phyloP scores from a whole-genome alignment of 2,329 filamentous ascomycete genomes.

The Xenosphaeropsis pyriputrescens region DNA sequence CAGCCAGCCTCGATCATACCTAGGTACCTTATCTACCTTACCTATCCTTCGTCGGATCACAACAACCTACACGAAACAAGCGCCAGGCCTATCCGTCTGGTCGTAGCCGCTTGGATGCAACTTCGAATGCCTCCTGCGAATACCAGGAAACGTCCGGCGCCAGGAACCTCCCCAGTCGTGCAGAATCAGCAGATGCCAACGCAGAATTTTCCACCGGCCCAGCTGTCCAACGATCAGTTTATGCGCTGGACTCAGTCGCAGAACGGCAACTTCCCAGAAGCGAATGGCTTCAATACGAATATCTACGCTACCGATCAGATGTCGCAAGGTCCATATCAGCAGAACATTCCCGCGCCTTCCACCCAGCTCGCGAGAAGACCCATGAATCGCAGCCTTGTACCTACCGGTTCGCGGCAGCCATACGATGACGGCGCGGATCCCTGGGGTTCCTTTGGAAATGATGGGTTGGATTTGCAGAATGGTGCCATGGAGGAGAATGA shows the following conservation, averaged over 20 bases:
- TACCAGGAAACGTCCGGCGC: slow-evolving; percentile 58
- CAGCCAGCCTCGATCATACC: slow-evolving; percentile 15
- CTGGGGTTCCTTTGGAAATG: slow-evolving; percentile 26
- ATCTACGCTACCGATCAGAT: slow-evolving; percentile 7
- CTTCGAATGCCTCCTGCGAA: slow-evolving; percentile 24
- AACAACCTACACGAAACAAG: too few species aligned
- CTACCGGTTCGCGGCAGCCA: slow-evolving; percentile 10
- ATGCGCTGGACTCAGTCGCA: slow-evolving; percentile 33
- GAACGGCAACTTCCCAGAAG: slow-evolving; percentile 18
- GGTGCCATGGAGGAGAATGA: slow-evolving; percentile 41
- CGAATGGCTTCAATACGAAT: slow-evolving; percentile 15
- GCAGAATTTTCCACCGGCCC: slow-evolving; percentile 26
- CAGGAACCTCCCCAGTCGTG: slow-evolving; percentile 51
- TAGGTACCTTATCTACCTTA: too few species aligned
- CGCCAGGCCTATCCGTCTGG: slow-evolving; percentile 1
- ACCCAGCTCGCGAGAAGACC: slow-evolving; percentile 19
- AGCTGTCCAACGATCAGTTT: slow-evolving; percentile 34
- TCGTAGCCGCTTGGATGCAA: slow-evolving; percentile 1
- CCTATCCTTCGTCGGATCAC: too few species aligned
- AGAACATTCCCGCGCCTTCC: slow-evolving; percentile 9
- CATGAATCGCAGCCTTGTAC: slow-evolving; percentile 15
- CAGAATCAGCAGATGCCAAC: slow-evolving; percentile 37
- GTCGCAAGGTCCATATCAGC: slow-evolving; percentile 12
- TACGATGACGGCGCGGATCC: slow-evolving; percentile 16
- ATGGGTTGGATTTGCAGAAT: slow-evolving; percentile 13